phyloP scores from a whole-genome alignment of 1,139 yeast genomes.

The Sugiyamaella sp. region DNA sequence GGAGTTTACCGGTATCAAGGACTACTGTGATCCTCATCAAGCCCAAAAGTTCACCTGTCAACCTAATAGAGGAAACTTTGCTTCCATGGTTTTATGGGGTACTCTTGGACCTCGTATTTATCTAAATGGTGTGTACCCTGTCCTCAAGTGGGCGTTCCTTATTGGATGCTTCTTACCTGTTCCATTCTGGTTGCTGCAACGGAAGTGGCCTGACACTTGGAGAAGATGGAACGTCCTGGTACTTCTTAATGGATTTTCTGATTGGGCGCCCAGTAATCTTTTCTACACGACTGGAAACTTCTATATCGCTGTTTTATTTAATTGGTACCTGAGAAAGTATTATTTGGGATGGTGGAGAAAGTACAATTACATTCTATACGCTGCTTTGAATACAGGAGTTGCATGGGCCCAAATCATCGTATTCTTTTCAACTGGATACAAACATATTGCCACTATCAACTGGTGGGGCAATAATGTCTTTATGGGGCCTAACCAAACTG shows the following conservation, averaged over 20 bases:
- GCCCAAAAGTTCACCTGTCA: conserved; percentile 39
- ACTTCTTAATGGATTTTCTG: conserved; percentile 1
- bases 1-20: conserved; percentile 51
- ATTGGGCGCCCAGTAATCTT: conserved; percentile 54
- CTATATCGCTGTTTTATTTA: conserved; percentile 54
- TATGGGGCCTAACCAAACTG: conserved; percentile 33
- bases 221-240: conserved; percentile 17
- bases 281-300: conserved; percentile 56
- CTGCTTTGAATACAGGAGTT: conserved; percentile 61
- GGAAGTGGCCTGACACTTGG: conserved; percentile 46
- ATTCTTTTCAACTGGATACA: conserved; percentile 57
- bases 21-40: conserved; percentile 51
- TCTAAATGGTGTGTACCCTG: conserved; percentile 47
- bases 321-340: conserved; percentile 54
- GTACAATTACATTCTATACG: conserved; percentile 62
- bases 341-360: conserved; percentile 64
- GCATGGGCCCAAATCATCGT: conserved; percentile 60
- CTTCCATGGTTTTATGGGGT: conserved; percentile 35
- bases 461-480: conserved; percentile 65
- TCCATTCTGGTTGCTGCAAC: conserved; percentile 47
- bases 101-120: conserved; percentile 59
- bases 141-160: conserved; percentile 44
- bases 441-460: conserved; percentile 41
- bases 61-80: conserved; percentile 48
- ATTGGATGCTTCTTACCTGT: conserved; percentile 47